These are phyloP conservation scores for Leccinum solheimii DNA, from an alignment of 1,284 basidiomycete genomes.

Conservation along the genomic window DNA sequence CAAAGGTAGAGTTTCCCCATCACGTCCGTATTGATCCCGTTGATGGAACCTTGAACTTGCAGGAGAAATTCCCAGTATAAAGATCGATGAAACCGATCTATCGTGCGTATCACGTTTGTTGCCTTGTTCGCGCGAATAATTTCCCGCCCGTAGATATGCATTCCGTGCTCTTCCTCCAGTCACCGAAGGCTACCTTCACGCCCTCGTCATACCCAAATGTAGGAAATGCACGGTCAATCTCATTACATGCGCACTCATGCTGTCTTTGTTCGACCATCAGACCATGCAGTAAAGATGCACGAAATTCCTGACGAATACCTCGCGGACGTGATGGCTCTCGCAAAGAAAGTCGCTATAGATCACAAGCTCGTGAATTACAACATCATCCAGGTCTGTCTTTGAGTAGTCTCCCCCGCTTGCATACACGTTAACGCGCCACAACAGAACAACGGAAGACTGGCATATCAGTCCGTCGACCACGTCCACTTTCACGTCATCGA, in stretches of 20 bases:
- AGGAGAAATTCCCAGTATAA: slow-evolving; percentile 77
- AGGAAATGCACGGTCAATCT: neutral
- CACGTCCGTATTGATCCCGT: no score
- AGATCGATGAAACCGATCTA: slow-evolving; percentile 76
- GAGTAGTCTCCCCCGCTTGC: neutral
- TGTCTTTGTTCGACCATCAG: slow-evolving; percentile 38
- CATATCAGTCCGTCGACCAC: slow-evolving; percentile 82
- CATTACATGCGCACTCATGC: neutral
- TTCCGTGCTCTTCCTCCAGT: slow-evolving; percentile 90
- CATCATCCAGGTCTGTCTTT: slow-evolving; percentile 61
- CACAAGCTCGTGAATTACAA: slow-evolving; percentile 81
- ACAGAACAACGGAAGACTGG: slow-evolving; percentile 82
- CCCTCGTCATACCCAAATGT: slow-evolving; percentile 90
- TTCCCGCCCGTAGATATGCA: slow-evolving; percentile 47
- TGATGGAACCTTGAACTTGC: neutral
- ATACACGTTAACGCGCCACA: neutral
- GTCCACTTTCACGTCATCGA: slow-evolving; percentile 93
- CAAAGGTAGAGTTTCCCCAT: slow-evolving; percentile 55
- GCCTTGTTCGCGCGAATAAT: neutral
- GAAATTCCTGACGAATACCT: slow-evolving; percentile 82
- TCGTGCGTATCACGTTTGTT: slow-evolving; percentile 46
- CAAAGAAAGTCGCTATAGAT: slow-evolving; percentile 84
- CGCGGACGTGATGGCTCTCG: slow-evolving; percentile 70
- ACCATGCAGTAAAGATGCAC: slow-evolving; percentile 76
- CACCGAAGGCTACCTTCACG: slow-evolving; percentile 66